phyloP scores from a whole-genome alignment of 1,284 basidiomycete species.

The Termitomyces sp. region DNA sequence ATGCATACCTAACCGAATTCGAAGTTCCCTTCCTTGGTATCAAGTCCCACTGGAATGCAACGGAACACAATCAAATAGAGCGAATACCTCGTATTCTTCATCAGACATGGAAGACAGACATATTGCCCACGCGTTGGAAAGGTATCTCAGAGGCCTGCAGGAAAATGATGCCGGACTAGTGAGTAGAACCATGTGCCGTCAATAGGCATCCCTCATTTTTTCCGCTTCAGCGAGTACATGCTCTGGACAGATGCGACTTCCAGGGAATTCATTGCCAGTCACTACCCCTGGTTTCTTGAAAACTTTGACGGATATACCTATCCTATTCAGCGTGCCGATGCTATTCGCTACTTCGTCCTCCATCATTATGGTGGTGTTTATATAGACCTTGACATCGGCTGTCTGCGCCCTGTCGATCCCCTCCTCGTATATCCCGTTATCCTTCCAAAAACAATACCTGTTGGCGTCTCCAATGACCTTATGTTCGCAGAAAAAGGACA shows the following conservation, averaged over 20 bases:
- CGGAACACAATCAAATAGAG: slow-evolving; percentile 57
- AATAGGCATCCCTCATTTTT: slow-evolving; percentile 14
- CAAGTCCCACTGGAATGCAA: slow-evolving; percentile 52
- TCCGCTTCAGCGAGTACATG: slow-evolving; percentile 76
- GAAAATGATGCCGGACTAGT: slow-evolving; percentile 95
- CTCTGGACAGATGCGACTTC: slow-evolving; percentile 94
- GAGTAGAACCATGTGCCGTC: slow-evolving; percentile 32
- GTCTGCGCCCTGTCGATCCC: slow-evolving; percentile 84
- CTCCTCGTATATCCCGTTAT: slow-evolving; percentile 87
- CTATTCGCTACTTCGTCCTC: slow-evolving; percentile 96
- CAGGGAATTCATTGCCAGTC: slow-evolving; percentile 81
- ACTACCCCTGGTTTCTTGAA: slow-evolving; percentile 91
- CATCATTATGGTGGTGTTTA: slow-evolving; percentile 95
- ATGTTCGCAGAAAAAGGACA: slow-evolving; percentile 87
- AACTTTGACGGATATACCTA: slow-evolving; percentile 93
- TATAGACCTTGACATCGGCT: slow-evolving; percentile 96
- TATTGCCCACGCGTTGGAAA: slow-evolving; percentile 82
- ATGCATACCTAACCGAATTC: slow-evolving; percentile 74
- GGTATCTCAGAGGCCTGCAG: slow-evolving; percentile 75
- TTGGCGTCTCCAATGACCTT: slow-evolving; percentile 96
- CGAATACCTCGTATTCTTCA: slow-evolving; percentile 91
- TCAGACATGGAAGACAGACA: slow-evolving; percentile 97
- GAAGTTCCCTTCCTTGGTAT: slow-evolving; percentile 65
- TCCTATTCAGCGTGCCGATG: slow-evolving; percentile 94
- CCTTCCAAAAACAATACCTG: slow-evolving; percentile 92